Evolutionary conservation across 768 basidiomycete species (phyloP).

Genomic region (Sarcodon aspratus): DNA sequence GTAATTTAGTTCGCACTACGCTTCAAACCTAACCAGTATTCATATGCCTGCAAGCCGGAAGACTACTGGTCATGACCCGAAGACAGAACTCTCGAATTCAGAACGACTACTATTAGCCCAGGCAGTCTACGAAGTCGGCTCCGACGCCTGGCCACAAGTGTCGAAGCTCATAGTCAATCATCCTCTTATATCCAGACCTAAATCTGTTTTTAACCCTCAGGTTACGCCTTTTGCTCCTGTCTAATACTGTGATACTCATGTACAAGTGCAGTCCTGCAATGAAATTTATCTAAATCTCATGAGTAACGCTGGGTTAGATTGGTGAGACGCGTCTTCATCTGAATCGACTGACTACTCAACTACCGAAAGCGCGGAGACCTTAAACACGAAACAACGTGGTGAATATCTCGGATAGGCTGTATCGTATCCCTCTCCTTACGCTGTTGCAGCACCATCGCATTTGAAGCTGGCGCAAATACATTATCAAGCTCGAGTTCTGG

Average conservation of each 20-base stretch:
- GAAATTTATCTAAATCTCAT: conserved; percentile 57
- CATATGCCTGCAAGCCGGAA: no score
- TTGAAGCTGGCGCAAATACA: conserved; percentile 64
- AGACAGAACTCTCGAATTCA: conserved; percentile 19
- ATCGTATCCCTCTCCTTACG: conserved; percentile 3
- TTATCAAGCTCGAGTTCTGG: conserved; percentile 57
- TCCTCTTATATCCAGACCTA: conserved; percentile 52
- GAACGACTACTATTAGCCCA: conserved; percentile 81
- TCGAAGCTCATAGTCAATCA: conserved; percentile 58
- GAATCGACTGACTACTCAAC: neutral
- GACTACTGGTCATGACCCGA: neutral
- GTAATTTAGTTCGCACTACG: no score
- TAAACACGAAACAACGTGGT: conserved; percentile 36
- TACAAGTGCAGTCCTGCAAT: conserved; percentile 47
- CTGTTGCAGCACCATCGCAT: conserved; percentile 44
- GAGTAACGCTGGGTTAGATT: conserved; percentile 53
- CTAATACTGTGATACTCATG: conserved; percentile 1
- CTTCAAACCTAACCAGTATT: no score
- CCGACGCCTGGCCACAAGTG: conserved; percentile 56
- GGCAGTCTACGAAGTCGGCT: conserved; percentile 75
- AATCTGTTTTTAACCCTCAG: conserved; percentile 58
- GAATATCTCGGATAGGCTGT: conserved; percentile 7
- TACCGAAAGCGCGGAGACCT: neutral
- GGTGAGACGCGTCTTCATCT: conserved; percentile 28
- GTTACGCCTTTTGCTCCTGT: conserved; percentile 22